Base-by-base conservation (phyloP, 768 basidiomycete species). In the Lactarius sanguifluus region DNA sequence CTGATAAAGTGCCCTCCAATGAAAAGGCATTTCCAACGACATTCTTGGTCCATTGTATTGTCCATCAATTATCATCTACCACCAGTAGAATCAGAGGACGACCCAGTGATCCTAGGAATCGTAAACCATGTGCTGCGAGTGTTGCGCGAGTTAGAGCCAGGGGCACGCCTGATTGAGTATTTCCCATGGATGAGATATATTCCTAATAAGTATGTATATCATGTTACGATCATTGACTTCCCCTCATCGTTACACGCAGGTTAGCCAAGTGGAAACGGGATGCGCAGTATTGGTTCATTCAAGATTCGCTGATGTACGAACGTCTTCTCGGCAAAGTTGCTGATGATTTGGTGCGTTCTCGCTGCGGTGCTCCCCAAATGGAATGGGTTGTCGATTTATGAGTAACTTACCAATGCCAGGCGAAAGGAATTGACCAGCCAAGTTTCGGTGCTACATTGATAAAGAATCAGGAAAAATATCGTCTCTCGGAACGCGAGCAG, bases 1-100 rank as follows among this genome's bases (percentile, higher is more conserved):
- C 73, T 76, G 56, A 73, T 75, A 59, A 65, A 40, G 75, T 79
- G 70, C 71, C 65, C 15, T 57, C 71, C n/a, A 72, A 81, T 5
- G 30, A 30, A 38, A 70, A 47, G 12, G 45, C n/a, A 47, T 78
- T n/a, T 57, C 68, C 18, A 75, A 74, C 25, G 41, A 81, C 5
- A 62, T 76, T 16, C 59, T 62, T 12, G 63, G 72, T 25, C 76
- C 76, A 0, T 69, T 67, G 0, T 75, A 23, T 73, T 30, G 30
- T 30, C 30, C 30, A 30, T 30, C 30, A 30, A 30, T 30, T 30
- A 30, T 30, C 30, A 30, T 61, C 25, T 30, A 36, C 61, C 43
- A 36, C 45, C 61, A 18, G 50, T 62, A 15, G 38, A 64, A 61
- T 64, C 68, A 16, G 72, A 72, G 1, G 20, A 41, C 16, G 36